Base-by-base conservation (phyloP, 1,284 basidiomycete species). In the Clitocybe nebularis region DNA sequence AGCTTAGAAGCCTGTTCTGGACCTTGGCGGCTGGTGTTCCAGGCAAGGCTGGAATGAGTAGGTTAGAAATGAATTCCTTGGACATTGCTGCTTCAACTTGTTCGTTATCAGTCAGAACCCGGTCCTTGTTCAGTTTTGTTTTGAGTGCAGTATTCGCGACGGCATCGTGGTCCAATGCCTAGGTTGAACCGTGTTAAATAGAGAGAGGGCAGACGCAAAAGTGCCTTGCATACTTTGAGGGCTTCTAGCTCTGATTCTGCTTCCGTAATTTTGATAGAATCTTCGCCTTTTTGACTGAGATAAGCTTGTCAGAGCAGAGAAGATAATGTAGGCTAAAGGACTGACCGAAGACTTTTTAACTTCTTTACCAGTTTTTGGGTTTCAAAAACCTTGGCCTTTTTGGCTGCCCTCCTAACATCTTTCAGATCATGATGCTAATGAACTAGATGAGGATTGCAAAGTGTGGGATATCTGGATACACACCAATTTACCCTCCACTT, bases 341-440 rank as follows among this genome's bases (percentile, higher is more conserved):
- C 64, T 46, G 47, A 87, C 85, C 82, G 70, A 16, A 84, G 60
- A 36, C 72, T 73, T 63, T 88, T 93, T 45, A 94, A 66, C 65
- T 81, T 86, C 69, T 93, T 93, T 41, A 94, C 78, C 10, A 87
- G 63, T 57, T 87, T 89, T 62, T 88, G 89, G 0, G 81, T 76
- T 66, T 96, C 93, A 51, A 90, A 90, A 0, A 78, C 70, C 61
- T 83, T 89, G 5, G 84, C 82, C 60, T 86, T 91, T 68, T 92
- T 96, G 36, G 81, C 77, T 3, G 81, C 77, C 53, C 83, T 84
- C 44, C 70, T 70, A 13, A 86, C 71, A 50, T 86, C 78, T 58
- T 75, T 82, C 39, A 83, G 54, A 48, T 75, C 73, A 53, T 88
- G 85, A 58, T 87, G 79, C 89, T 86, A 58, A 55, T 33, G n/a